phyloP scores from a whole-genome alignment of 768 basidiomycete species.

The Tricholoma matsutake region DNA sequence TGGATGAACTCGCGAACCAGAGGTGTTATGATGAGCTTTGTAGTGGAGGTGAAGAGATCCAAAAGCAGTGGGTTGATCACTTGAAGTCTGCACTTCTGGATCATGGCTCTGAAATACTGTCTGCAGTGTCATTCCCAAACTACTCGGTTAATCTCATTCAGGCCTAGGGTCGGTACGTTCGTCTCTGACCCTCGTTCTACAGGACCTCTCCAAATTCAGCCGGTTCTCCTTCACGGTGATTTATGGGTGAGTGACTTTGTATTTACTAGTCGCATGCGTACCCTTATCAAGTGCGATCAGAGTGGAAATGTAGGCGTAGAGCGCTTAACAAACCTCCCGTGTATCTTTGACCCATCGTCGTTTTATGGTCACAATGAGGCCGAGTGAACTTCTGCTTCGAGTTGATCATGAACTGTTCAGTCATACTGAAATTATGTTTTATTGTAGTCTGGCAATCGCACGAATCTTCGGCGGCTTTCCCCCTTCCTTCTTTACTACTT shows the following conservation, averaged over 20 bases:
- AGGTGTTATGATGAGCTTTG: slow-evolving; percentile 45
- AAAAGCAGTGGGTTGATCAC: background rate
- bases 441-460: slow-evolving; percentile 64
- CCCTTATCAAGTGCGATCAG: slow-evolving; percentile 30
- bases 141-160: slow-evolving; percentile 41
- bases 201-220: slow-evolving; percentile 53
- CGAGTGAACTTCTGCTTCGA: slow-evolving; percentile 47
- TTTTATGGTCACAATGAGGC: slow-evolving; percentile 81
- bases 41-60: background rate
- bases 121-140: slow-evolving; percentile 66
- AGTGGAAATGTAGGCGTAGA: slow-evolving; percentile 74
- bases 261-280: background rate
- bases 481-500: slow-evolving; percentile 56
- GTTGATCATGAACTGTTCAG: background rate
- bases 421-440: background rate
- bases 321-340: slow-evolving; percentile 46
- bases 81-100: background rate
- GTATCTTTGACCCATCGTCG: slow-evolving; percentile 78
- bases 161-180: background rate
- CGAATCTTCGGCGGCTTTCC: slow-evolving; percentile 80
- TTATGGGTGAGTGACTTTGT: slow-evolving; percentile 56
- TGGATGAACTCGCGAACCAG: slow-evolving; percentile 41
- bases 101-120: background rate
- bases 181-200: background rate
- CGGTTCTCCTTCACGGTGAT: slow-evolving; percentile 76